Percentiles rank a stretch among this genome's conserved stretches.
These are phyloP conservation scores for Brassica balearica DNA, from an alignment of 441 rosid species.

Conservation along the genomic window DNA sequence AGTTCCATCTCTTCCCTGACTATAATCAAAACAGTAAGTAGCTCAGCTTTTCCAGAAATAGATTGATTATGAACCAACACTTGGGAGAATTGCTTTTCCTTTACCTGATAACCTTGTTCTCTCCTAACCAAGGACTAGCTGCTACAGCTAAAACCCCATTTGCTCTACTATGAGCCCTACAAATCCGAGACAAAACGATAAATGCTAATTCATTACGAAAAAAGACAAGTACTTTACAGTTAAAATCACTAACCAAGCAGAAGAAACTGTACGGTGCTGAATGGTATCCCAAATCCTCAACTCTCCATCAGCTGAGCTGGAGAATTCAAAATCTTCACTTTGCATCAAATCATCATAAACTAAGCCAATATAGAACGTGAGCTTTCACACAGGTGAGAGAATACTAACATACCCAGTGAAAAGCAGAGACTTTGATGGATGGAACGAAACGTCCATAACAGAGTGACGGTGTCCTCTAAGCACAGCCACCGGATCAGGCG, in stretches of 20 bases:
- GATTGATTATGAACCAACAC: neutral
- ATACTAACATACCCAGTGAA: conserved; percentile 65
- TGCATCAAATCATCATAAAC: no score
- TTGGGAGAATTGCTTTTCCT: neutral
- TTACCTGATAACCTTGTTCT: conserved; percentile 77
- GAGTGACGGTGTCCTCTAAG: conserved; percentile 94
- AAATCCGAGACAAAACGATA: conserved; percentile 30
- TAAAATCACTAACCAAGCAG: conserved; percentile 60
- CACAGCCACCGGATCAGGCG: conserved; percentile 90
- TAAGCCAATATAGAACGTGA: no score
- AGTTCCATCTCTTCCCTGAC: conserved; percentile 97
- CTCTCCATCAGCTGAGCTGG: conserved; percentile 89
- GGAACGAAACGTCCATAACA: conserved; percentile 80
- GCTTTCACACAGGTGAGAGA: no score
- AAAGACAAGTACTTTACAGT: no score
- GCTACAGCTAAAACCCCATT: conserved; percentile 80
- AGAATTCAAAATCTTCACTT: conserved; percentile 35
- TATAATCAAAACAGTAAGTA: conserved; percentile 37
- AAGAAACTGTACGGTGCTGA: conserved; percentile 73
- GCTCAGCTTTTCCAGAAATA: neutral
- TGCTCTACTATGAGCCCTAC: conserved; percentile 87
- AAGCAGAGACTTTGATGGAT: conserved; percentile 66
- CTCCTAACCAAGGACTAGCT: conserved; percentile 60
- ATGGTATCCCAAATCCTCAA: conserved; percentile 82
- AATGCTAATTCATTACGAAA: no score